Base-by-base conservation (phyloP, 768 basidiomycete genomes). In the Cystoderma amianthinum region DNA sequence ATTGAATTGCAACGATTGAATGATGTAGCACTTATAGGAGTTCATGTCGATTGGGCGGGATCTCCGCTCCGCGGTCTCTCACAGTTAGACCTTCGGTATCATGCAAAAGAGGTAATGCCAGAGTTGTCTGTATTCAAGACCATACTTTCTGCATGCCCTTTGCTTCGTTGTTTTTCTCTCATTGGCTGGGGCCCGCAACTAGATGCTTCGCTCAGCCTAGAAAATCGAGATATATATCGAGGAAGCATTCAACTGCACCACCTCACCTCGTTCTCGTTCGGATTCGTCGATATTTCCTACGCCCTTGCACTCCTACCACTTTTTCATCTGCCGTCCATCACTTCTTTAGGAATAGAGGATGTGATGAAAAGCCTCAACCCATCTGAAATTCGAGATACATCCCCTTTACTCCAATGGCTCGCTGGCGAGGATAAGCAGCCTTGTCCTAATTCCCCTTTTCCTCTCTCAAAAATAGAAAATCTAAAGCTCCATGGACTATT, bases 101-200 rank as follows among this genome's bases (percentile, higher is more conserved):
- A 78, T 13, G 69, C 80, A 1, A 61, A 51, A 28, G 72, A 78
- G 30, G 74, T 81, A n/a, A 68, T 71, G 61, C 80, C 80, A 1
- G 66, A 64, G 4, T 48, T 76, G 36, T 46, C 54, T 0, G 65
- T 77, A 39, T 80, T 82, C 46, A 44, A 48, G 6, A 41, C 49
- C 18, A 69, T 80, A 25, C 53, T 78, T 16, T 22, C 52, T 5
- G 59, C 57, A 1, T 79, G 68, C 44, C 65, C 64, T 4, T 47
- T 56, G 9, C 64, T 82, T 18, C 48, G 57, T 40, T 55, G 56
- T 6, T 64, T 82, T 3, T 56, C 65, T 24, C 65, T 82, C 33
- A 55, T 75, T 9, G 79, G 78, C 2, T 73, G 77, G 63, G 78
- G 77, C 44, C 33, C 22, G 42, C 22, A 20, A 30, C 17, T 32